Conservation (phyloP, 2,329 filamentous ascomycete genomes). For the Colletotrichum australisinense region DNA sequence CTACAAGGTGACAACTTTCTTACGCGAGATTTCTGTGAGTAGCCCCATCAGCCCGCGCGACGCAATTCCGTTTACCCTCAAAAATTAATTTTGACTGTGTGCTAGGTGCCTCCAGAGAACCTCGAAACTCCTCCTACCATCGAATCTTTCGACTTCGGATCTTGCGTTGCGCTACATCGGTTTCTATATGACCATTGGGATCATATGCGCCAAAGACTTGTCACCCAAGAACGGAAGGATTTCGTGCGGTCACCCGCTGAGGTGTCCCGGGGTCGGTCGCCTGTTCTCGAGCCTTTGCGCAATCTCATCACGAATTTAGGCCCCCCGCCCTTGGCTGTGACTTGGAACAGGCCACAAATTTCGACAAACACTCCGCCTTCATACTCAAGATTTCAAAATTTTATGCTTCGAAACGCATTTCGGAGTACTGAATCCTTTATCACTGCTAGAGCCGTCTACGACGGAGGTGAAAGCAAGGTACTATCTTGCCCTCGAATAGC, state of each 20-base stretch:
- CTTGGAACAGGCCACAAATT: conserved; percentile 76
- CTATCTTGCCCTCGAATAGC: neutral
- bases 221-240: conserved; percentile 68
- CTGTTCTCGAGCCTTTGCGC: conserved; percentile 69
- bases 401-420: conserved; percentile 78
- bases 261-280: conserved; percentile 61
- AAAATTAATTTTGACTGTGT: neutral
- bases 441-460: conserved; percentile 74
- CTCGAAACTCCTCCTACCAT: conserved; percentile 52
- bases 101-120: conserved; percentile 59
- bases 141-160: conserved; percentile 75
- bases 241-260: conserved; percentile 67
- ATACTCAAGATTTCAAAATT: conserved; percentile 78
- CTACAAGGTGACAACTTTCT: conserved; percentile 73
- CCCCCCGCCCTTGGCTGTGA: conserved; percentile 74
- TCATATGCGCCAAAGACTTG: conserved; percentile 72
- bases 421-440: conserved; percentile 73
- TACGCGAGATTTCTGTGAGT: conserved; percentile 74
- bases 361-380: conserved; percentile 70
- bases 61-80: neutral
- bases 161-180: conserved; percentile 75
- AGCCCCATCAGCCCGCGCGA: conserved; percentile 30
- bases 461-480: conserved; percentile 77
- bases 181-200: conserved; percentile 81
- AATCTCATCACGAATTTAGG: conserved; percentile 75